Conservation (phyloP, 1,139 yeast genomes). For the Meyerozyma sp. region DNA sequence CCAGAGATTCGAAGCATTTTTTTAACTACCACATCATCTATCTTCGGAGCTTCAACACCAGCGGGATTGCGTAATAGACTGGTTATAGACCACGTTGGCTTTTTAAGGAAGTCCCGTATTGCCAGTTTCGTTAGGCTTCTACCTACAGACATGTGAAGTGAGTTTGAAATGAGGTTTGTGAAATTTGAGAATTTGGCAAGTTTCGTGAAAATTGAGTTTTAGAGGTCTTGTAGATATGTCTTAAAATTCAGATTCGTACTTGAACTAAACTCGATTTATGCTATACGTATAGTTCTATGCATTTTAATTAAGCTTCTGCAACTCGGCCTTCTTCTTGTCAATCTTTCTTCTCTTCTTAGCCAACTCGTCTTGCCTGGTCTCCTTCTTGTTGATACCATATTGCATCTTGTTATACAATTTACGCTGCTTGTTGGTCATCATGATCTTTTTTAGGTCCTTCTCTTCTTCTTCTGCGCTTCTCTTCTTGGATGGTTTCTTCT, state of each 20-base stretch:
- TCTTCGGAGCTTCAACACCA: slow-evolving; percentile 3
- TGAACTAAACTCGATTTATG: background rate
- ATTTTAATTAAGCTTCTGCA: slow-evolving; percentile 35
- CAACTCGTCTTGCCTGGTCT: slow-evolving; percentile 68
- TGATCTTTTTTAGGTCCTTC: slow-evolving; percentile 83
- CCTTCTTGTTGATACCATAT: slow-evolving; percentile 83
- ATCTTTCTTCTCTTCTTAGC: slow-evolving; percentile 75
- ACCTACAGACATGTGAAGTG: background rate
- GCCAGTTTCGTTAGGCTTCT: background rate
- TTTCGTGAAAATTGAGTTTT: background rate
- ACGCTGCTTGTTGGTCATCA: slow-evolving; percentile 97
- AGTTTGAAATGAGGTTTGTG: background rate
- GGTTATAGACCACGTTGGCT: slow-evolving; percentile 26
- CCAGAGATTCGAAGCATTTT: slow-evolving; percentile 45
- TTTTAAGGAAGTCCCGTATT: slow-evolving; percentile 7
- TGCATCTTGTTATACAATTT: slow-evolving; percentile 94
- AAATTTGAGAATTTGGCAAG: background rate
- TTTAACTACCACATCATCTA: slow-evolving; percentile 15
- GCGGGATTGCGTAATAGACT: slow-evolving; percentile 3
- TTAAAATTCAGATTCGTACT: background rate
- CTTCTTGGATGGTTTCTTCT: slow-evolving; percentile 19
- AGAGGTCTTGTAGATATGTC: background rate
- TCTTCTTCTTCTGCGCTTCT: slow-evolving; percentile 60
- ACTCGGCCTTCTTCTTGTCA: slow-evolving; percentile 59
- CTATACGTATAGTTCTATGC: slow-evolving; percentile 2